Evolutionary conservation across 2,329 filamentous ascomycete species (phyloP).

Genomic region (Cordyceps farinosa): DNA sequence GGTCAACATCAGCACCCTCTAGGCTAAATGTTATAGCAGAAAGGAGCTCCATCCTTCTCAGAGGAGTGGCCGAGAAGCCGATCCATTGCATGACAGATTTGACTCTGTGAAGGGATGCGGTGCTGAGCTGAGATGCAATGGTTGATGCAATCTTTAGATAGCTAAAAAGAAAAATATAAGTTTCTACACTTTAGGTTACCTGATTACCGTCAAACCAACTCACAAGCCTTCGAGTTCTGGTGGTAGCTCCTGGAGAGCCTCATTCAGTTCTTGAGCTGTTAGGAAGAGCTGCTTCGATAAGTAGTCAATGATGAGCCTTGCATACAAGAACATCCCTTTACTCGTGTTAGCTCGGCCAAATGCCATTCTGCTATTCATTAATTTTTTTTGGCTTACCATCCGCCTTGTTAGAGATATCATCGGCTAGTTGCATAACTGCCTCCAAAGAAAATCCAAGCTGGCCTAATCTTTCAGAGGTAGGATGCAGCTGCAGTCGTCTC

Average conservation of each 20-base stretch:
- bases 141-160: slow-evolving; percentile 30
- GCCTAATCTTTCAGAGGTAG: not conserved
- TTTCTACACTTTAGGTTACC: no score
- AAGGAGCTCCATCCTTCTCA: slow-evolving; percentile 31
- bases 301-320: slow-evolving; percentile 34
- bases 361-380: not conserved
- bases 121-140: slow-evolving; percentile 24
- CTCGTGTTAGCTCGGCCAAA: slow-evolving; percentile 27
- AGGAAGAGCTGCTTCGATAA: slow-evolving; percentile 31
- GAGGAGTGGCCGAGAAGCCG: slow-evolving; percentile 33
- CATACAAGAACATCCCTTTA: slow-evolving; percentile 39
- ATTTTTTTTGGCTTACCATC: not conserved
- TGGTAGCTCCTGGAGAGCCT: slow-evolving; percentile 25
- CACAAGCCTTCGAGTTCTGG: slow-evolving; percentile 23
- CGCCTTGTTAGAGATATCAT: not conserved
- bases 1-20: not conserved
- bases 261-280: slow-evolving; percentile 18
- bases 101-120: slow-evolving; percentile 28
- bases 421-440: not conserved
- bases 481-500: not conserved
- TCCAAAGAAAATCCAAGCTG: not conserved
- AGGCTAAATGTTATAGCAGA: slow-evolving; percentile 31
- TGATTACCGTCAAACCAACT: not conserved
- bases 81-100: slow-evolving; percentile 34
- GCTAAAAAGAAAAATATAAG: slow-evolving; percentile 20